These are phyloP conservation scores for Neurospora sp. DNA, from an alignment of 495 filamentous ascomycete genomes.

Conservation along the genomic window DNA sequence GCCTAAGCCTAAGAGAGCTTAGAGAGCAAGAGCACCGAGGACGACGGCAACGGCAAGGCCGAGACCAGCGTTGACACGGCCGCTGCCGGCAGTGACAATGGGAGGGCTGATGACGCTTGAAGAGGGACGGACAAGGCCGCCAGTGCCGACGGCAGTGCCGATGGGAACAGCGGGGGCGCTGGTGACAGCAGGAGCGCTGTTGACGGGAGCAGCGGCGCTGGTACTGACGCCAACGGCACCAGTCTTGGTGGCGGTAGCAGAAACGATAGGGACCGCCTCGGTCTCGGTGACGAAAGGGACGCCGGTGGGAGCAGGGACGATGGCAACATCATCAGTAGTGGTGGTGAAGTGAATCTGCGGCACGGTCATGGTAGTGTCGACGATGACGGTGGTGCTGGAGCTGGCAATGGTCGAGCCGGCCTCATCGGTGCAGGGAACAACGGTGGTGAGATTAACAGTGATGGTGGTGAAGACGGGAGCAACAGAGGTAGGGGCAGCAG, in stretches of 20 bases:
- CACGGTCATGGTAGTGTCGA: conserved; percentile 55
- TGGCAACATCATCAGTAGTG: conserved; percentile 31
- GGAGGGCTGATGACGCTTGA: conserved; percentile 7
- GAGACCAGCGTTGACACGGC: conserved; percentile 27
- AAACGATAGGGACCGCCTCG: conserved; percentile 9
- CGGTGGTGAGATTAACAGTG: conserved; percentile 40
- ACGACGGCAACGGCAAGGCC: conserved; percentile 24
- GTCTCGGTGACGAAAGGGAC: conserved; percentile 8
- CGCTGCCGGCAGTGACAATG: conserved; percentile 27
- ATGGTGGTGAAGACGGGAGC: conserved; percentile 51
- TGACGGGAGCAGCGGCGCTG: conserved; percentile 27
- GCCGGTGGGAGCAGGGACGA: conserved; percentile 33
- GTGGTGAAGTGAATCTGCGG: conserved; percentile 67
- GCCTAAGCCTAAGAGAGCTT: conserved; percentile 5
- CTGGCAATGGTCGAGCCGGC: conserved; percentile 37
- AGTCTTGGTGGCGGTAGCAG: conserved; percentile 30
- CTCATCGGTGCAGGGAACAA: conserved; percentile 43
- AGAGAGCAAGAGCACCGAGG: conserved; percentile 28
- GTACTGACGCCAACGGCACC: conserved; percentile 38
- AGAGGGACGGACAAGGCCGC: conserved; percentile 16
- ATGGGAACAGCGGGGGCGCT: conserved; percentile 13
- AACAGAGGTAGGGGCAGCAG: conserved; percentile 34
- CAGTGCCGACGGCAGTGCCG: conserved; percentile 22
- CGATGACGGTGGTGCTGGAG: conserved; percentile 42
- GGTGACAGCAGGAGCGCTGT: conserved; percentile 29